Conservation (phyloP, 1,284 basidiomycete genomes). For the Thelephora terrestris region DNA sequence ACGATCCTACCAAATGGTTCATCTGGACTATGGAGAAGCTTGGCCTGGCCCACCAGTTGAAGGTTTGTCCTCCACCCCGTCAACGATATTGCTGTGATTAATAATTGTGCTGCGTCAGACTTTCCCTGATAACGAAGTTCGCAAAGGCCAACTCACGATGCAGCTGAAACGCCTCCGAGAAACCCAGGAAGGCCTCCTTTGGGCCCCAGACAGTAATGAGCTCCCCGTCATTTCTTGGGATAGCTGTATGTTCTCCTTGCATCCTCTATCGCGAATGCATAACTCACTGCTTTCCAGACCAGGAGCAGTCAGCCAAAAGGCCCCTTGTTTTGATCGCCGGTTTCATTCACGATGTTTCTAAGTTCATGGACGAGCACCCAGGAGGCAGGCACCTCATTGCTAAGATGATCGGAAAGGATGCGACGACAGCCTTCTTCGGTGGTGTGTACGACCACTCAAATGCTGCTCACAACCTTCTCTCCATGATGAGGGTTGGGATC, state of each 20-base stretch:
- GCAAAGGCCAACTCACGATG: conserved; percentile 90
- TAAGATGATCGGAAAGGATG: conserved; percentile 69
- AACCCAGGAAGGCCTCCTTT: conserved; percentile 60
- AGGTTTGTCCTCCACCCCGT: conserved; percentile 30
- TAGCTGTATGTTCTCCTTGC: conserved; percentile 46
- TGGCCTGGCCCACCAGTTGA: conserved; percentile 80
- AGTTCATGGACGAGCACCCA: conserved; percentile 88
- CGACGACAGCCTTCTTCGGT: conserved; percentile 88
- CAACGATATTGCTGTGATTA: neutral
- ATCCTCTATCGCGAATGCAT: conserved; percentile 3
- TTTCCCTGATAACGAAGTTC: conserved; percentile 91
- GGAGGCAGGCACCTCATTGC: conserved; percentile 65
- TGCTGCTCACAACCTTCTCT: conserved; percentile 63
- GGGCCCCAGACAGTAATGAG: conserved; percentile 72
- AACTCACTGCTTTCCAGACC: conserved; percentile 34
- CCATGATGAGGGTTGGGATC: conserved; percentile 87
- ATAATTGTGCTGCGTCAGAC: conserved; percentile 21
- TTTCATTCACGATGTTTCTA: conserved; percentile 83
- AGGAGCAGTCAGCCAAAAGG: conserved; percentile 66
- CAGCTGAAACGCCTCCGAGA: conserved; percentile 74
- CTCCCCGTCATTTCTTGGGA: conserved; percentile 83
- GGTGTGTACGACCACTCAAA: conserved; percentile 93
- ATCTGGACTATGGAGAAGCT: conserved; percentile 57
- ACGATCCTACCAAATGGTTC: conserved; percentile 89
- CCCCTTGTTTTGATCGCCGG: conserved; percentile 78